These are phyloP conservation scores for Castanopsis chinensis DNA, from an alignment of 306 rosid species.

Conservation along the genomic window DNA sequence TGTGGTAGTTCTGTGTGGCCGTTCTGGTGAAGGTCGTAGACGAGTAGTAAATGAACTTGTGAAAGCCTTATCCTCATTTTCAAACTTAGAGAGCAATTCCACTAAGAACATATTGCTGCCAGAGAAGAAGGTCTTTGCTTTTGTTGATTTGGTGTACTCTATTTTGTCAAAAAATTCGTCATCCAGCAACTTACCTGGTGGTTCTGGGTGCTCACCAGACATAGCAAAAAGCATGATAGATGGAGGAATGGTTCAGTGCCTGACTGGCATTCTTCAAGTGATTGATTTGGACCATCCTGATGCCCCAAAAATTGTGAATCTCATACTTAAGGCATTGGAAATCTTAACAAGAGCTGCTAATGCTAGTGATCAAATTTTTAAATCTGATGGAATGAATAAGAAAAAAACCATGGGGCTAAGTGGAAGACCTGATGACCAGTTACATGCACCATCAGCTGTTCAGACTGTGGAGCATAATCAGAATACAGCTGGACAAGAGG, in stretches of 20 bases:
- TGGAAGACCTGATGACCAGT: constrained; percentile 67
- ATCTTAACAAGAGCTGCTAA: constrained; percentile 95
- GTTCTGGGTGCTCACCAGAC: constrained; percentile 94
- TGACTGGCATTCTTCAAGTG: constrained; percentile 81
- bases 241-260: constrained; percentile 85
- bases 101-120: constrained; percentile 58
- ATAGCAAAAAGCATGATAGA: constrained; percentile 98
- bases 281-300: constrained; percentile 98
- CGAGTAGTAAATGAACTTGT: constrained; percentile 86
- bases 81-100: constrained; percentile 67
- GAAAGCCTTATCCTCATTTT: constrained; percentile 62
- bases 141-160: constrained; percentile 82
- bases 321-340: constrained; percentile 84
- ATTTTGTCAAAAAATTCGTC: constrained; percentile 88
- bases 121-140: constrained; percentile 79
- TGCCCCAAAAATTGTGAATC: constrained; percentile 87
- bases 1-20: constrained; percentile 87
- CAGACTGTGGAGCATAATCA: constrained; percentile 52
- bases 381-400: constrained; percentile 73
- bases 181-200: constrained; percentile 87
- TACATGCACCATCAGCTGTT: constrained; percentile 48
- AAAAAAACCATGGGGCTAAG: constrained; percentile 55
- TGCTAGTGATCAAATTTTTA: constrained; percentile 79
- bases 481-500: constrained; percentile 55
- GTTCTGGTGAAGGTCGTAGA: constrained; percentile 95